Conservation (phyloP, 768 basidiomycete genomes). For the Mycena crocata region DNA sequence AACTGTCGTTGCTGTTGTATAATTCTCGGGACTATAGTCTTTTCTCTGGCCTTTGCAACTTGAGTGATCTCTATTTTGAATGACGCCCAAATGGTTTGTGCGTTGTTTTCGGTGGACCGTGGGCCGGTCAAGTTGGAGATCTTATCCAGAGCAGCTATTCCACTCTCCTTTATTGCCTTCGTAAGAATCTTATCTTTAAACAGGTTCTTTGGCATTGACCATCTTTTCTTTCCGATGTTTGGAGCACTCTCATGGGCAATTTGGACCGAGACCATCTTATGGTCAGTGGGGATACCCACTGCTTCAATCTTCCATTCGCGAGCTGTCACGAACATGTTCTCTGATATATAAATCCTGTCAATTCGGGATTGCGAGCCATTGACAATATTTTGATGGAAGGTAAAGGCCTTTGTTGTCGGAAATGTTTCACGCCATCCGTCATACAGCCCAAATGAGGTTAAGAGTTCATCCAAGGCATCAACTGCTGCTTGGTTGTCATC, state of each 20-base stretch:
- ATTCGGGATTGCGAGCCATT: slow-evolving; percentile 43
- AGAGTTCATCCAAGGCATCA: slow-evolving; percentile 34
- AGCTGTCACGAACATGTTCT: slow-evolving; percentile 4
- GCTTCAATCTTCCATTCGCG: slow-evolving; percentile 40
- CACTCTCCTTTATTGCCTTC: not conserved
- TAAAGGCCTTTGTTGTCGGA: slow-evolving; percentile 38
- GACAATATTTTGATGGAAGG: slow-evolving; percentile 32
- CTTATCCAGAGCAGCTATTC: not conserved
- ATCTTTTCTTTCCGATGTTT: slow-evolving; percentile 45
- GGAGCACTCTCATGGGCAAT: slow-evolving; percentile 36
- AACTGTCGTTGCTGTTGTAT: no score
- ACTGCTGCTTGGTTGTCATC: slow-evolving; percentile 33
- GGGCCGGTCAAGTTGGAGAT: not conserved
- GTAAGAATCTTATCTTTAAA: slow-evolving; percentile 30
- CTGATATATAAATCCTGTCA: slow-evolving; percentile 49
- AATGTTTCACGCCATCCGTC: slow-evolving; percentile 49
- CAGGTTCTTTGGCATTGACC: slow-evolving; percentile 38
- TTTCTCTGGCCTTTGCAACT: not conserved
- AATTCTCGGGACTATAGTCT: not conserved
- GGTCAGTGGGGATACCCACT: slow-evolving; percentile 42
- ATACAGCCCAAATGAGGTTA: slow-evolving; percentile 23
- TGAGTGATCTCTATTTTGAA: not conserved
- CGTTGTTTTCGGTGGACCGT: not conserved
- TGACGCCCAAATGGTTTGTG: not conserved
- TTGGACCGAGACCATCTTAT: slow-evolving; percentile 41